Base-by-base conservation (phyloP, 805 yeast species). In the Jamesozyma hellenica region DNA sequence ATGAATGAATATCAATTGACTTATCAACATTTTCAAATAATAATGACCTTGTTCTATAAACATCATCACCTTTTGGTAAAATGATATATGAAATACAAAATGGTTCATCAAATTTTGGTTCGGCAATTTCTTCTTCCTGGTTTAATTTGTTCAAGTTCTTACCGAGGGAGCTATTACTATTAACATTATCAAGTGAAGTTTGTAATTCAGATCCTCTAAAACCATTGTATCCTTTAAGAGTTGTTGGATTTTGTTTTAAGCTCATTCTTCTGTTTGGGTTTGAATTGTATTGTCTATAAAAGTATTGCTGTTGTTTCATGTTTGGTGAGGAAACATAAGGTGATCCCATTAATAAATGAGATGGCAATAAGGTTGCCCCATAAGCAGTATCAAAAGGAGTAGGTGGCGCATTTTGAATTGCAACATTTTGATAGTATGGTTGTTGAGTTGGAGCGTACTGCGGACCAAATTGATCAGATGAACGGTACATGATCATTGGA, bases 351-450 rank as follows among this genome's bases (percentile, higher is more conserved):
- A 79, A 59, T 38, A 79, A 58, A 49, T 77, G 81, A 14, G 79
- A 63, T 1, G 87, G 87, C 15, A 79, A 60, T 66, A 79, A 67
- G 12, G 79, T 71, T 4, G 75, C 71, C 8, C 81, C 77, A 49
- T 77, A 78, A 4, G 71, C 61, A 41, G 71, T 55, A 51, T 79
- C 84, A 49, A 77, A 68, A 1, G 85, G 83, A 2, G 80, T 70
- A 30, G 77, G 75, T 10, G 65, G 59, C 2, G 52, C 52, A 29
- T 49, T 48, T 3, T 45, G 45, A 11, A 43, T 35, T n/a, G 52
- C 51, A 38, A 44, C 49, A 40, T 34, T 44, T 38, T 23, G 49
- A 43, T 15, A 55, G 52, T 36, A 30, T 1, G 40, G 38, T 32
- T 38, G 45, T 21, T 32, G 27, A 16, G 4, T 25, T 25, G 28